A percentile compares a stretch with the other conserved stretches of the same genome.
Evolutionary conservation across 1,284 basidiomycete species (phyloP).

Genomic region (Salmacisia buchloeana): DNA sequence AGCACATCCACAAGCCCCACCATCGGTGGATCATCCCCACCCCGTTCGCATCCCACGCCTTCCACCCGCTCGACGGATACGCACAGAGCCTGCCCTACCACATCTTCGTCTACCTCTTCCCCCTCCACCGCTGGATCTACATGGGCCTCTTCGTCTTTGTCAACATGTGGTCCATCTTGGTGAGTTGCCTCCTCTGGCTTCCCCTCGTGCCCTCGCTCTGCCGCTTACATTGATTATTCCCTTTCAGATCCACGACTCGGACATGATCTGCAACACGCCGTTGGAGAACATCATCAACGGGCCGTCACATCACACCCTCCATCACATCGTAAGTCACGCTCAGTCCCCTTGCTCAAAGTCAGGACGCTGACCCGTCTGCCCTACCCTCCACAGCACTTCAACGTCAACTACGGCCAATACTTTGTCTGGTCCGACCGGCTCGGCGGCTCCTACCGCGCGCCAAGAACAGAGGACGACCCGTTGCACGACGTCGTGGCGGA

Average conservation of each 20-base stretch:
- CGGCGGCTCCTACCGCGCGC: constrained; percentile 80
- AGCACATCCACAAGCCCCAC: constrained; percentile 86
- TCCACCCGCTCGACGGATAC: constrained; percentile 94
- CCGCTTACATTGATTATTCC: no score
- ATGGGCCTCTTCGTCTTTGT: constrained; percentile 49
- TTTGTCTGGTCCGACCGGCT: constrained; percentile 89
- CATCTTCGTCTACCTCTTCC: constrained; percentile 84
- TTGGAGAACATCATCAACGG: constrained; percentile 91
- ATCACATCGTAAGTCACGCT: constrained; percentile 61
- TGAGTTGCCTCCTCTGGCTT: constrained; percentile 7
- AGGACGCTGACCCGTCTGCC: not conserved
- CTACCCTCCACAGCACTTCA: constrained; percentile 63
- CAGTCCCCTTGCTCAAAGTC: not conserved
- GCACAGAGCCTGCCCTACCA: constrained; percentile 92
- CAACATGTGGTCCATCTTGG: constrained; percentile 45
- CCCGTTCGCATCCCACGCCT: constrained; percentile 92
- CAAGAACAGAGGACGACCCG: constrained; percentile 76
- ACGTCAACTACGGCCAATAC: constrained; percentile 90
- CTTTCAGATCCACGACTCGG: constrained; percentile 88
- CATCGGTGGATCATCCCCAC: constrained; percentile 99
- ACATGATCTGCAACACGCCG: constrained; percentile 92
- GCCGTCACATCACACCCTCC: constrained; percentile 92
- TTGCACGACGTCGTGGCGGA: constrained; percentile 58
- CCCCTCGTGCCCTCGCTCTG: not conserved
- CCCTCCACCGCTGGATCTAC: constrained; percentile 61